A percentile compares a stretch with the other conserved stretches of the same genome.
phyloP scores from a whole-genome alignment of 352 stramenopile species.

The Globisporangium cederbergense region DNA sequence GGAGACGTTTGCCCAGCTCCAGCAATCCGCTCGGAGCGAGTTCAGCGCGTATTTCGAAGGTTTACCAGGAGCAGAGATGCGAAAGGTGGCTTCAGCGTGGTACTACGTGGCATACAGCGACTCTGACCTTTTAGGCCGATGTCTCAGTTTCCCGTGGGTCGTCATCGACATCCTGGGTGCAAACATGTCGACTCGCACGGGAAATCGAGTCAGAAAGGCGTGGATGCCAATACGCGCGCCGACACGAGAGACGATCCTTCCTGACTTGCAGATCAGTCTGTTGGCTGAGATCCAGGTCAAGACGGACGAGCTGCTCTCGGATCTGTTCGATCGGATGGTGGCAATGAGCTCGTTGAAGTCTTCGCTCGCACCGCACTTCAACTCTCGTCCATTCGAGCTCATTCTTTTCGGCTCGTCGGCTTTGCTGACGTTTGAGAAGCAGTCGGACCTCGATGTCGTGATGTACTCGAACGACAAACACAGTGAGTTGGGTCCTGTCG shows the following conservation, averaged over 20 bases:
- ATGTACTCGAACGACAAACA: slow-evolving; percentile 13
- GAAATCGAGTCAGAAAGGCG: slow-evolving; percentile 17
- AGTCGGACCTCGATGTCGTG: slow-evolving; percentile 76
- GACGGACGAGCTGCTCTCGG: slow-evolving; percentile 45
- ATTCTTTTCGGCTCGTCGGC: slow-evolving; percentile 70
- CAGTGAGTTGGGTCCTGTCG: slow-evolving; percentile 31
- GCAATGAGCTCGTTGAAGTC: slow-evolving; percentile 41
- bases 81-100: slow-evolving; percentile 59
- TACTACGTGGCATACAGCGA: slow-evolving; percentile 68
- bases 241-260: slow-evolving; percentile 30
- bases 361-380: slow-evolving; percentile 35
- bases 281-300: slow-evolving; percentile 46
- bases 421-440: slow-evolving; percentile 70
- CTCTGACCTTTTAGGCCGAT: slow-evolving; percentile 23
- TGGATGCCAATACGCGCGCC: slow-evolving; percentile 27
- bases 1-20: slow-evolving; percentile 52
- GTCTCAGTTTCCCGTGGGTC: slow-evolving; percentile 75
- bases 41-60: slow-evolving; percentile 33
- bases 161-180: slow-evolving; percentile 47
- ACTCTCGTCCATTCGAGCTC: slow-evolving; percentile 40
- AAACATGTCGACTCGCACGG: slow-evolving; percentile 31
- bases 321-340: slow-evolving; percentile 65
- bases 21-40: slow-evolving; percentile 40
- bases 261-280: slow-evolving; percentile 59
- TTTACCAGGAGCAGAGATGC: slow-evolving; percentile 19